Evolutionary conservation across 2,329 filamentous ascomycete species (phyloP), one percentile per base, ranked within the genome.

Genomic region (Aspergillus fijiensis): DNA sequence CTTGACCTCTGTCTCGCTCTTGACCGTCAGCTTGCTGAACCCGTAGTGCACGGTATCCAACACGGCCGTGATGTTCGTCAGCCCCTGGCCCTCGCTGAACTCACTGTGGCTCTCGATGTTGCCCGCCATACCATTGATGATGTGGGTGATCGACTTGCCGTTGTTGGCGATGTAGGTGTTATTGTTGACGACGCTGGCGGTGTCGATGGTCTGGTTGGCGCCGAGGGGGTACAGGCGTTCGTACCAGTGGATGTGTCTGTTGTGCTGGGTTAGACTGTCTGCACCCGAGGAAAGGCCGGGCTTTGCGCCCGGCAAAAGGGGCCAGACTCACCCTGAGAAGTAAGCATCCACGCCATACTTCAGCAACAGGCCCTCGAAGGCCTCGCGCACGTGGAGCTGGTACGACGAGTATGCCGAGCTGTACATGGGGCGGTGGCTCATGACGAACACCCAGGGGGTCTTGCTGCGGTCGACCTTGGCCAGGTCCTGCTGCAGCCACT

Each of bases 111-210:
- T 79, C 64, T 83, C 81, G 49, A 83, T 77, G 61, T 83, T 83
- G 23, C 82, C 81, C 3, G 82, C 82, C 74, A 81, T 80, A n/a
- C 81, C 82, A 66, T 83, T 84, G 69, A 81, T 73, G 35, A 84
- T 72, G 60, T 83, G 80, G 1, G 80, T 81, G 61, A 84, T 79
- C 19, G 80, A 81, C 25, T 72, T 74, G 50, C 81, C 81, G 1
- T 79, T 72, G 63, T 82, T 82, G 57, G 77, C 77, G 51, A 67
- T 64, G 71, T 82, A 84, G 10, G 80, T 83, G 68, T 81, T 75
- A 61, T 82, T 79, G 69, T 81, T 74, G 53, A 81, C 60, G 45
- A 84, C 71, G 1, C 77, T 77, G 5, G 56, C 58, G 1, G 62
- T 62, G 70, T 81, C 72, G 70, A 84, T 75, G 16, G 74, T 78